Conservation (phyloP, 345 rosid genomes). For the Eucalyptus urophylla region DNA sequence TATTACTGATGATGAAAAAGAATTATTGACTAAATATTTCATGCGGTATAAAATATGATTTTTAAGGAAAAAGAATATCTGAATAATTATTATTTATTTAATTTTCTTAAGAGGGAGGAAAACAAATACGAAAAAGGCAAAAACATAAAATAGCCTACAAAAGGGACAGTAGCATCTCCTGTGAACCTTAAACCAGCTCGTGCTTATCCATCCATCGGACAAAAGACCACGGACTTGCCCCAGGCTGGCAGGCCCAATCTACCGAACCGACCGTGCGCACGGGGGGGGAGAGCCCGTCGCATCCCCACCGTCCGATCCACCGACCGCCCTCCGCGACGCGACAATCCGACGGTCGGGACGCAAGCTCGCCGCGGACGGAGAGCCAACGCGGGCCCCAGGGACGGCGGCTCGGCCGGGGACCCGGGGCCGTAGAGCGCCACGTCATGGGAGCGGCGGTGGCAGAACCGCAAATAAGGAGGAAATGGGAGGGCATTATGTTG, state of each 20-base stretch:
- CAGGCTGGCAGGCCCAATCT: neutral
- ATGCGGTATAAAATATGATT: accelerated
- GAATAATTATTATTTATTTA: neutral
- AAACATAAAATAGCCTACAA: neutral
- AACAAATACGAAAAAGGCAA: neutral
- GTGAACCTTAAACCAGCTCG: neutral
- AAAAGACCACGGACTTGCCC: neutral
- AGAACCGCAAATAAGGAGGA: neutral
- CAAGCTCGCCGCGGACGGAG: neutral
- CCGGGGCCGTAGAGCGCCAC: neutral
- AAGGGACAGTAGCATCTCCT: neutral
- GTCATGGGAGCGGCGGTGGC: neutral
- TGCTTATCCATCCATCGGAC: neutral
- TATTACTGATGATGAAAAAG: neutral
- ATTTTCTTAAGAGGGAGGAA: neutral
- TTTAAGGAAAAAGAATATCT: neutral
- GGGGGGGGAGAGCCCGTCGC: neutral
- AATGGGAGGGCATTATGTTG: neutral
- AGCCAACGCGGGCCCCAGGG: neutral
- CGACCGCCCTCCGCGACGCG: neutral
- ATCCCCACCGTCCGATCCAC: neutral
- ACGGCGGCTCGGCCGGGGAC: neutral
- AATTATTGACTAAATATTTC: neutral
- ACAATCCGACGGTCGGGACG: neutral
- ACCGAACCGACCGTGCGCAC: neutral